These are phyloP conservation scores for Ceratocystiopsis sp. DNA, from an alignment of 2,329 filamentous ascomycete genomes.

Conservation along the genomic window DNA sequence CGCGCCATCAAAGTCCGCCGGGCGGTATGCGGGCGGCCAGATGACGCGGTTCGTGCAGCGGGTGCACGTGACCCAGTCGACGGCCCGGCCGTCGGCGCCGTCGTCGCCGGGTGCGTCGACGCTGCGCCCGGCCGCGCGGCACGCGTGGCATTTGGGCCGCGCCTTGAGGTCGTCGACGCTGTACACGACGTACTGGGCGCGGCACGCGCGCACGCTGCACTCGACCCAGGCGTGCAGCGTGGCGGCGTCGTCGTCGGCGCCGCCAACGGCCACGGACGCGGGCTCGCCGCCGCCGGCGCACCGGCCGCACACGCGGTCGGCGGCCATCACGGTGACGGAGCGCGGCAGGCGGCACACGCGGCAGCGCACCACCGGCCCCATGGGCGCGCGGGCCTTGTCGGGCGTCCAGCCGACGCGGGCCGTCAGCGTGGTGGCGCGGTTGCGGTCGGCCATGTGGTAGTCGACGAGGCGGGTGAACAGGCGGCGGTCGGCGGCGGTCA, in stretches of 20 bases:
- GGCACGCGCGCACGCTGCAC: slow-evolving; percentile 24
- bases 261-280: slow-evolving; percentile 15
- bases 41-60: slow-evolving; percentile 28
- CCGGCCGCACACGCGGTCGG: slow-evolving; percentile 22
- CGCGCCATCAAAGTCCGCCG: slow-evolving; percentile 13
- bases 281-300: slow-evolving; percentile 17
- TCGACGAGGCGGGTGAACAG: slow-evolving; percentile 27
- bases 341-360: slow-evolving; percentile 25
- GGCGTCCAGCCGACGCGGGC: slow-evolving; percentile 28
- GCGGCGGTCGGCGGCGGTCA: slow-evolving; percentile 19
- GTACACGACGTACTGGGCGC: slow-evolving; percentile 34
- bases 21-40: slow-evolving; percentile 27
- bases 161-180: slow-evolving; percentile 22
- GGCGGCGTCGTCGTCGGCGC: slow-evolving; percentile 13
- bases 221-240: slow-evolving; percentile 28
- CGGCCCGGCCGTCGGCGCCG: no score
- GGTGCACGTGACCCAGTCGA: slow-evolving; percentile 25
- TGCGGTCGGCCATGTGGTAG: slow-evolving; percentile 28
- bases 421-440: slow-evolving; percentile 25
- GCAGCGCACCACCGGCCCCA: slow-evolving; percentile 27
- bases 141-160: slow-evolving; percentile 31
- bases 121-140: slow-evolving; percentile 16
- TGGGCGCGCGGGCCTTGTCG: slow-evolving; percentile 22
- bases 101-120: slow-evolving; percentile 2
- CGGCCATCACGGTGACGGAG: slow-evolving; percentile 31